phyloP scores from a whole-genome alignment of 352 stramenopile species.

The Thalassiosira livingstoniorum region DNA sequence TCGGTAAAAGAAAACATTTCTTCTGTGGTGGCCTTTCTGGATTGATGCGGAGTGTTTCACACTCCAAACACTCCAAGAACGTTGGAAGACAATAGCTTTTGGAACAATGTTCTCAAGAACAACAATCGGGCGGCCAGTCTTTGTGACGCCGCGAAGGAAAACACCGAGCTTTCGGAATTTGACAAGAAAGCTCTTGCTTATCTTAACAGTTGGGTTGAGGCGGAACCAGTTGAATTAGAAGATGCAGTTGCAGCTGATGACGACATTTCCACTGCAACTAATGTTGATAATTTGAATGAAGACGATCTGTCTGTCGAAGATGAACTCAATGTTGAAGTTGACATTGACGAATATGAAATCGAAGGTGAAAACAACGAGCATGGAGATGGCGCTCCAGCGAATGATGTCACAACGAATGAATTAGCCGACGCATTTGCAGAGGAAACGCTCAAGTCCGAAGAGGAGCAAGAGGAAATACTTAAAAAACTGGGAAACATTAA shows the following conservation, averaged over 20 bases:
- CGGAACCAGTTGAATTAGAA: background rate
- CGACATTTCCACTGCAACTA: no score
- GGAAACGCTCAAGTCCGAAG: no score
- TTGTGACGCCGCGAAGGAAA: background rate
- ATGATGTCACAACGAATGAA: background rate
- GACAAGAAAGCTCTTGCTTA: background rate
- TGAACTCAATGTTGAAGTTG: background rate
- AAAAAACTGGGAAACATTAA: background rate
- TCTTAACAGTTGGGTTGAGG: background rate
- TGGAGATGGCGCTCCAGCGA: background rate
- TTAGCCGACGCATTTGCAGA: no score
- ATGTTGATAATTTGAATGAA: no score
- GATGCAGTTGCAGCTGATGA: background rate
- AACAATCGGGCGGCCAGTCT: no score
- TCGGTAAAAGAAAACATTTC: background rate
- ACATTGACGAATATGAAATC: background rate
- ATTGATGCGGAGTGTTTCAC: no score
- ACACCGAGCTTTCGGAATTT: background rate
- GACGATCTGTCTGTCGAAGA: no score
- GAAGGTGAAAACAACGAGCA: no score
- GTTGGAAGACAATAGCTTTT: no score
- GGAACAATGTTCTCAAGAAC: no score
- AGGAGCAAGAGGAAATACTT: background rate
- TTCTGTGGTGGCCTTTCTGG: no score
- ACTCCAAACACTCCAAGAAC: no score